Evolutionary conservation across 306 rosid genomes (phyloP), one percentile per base, ranked within the genome.

Genomic region (Crotalaria pallida): DNA sequence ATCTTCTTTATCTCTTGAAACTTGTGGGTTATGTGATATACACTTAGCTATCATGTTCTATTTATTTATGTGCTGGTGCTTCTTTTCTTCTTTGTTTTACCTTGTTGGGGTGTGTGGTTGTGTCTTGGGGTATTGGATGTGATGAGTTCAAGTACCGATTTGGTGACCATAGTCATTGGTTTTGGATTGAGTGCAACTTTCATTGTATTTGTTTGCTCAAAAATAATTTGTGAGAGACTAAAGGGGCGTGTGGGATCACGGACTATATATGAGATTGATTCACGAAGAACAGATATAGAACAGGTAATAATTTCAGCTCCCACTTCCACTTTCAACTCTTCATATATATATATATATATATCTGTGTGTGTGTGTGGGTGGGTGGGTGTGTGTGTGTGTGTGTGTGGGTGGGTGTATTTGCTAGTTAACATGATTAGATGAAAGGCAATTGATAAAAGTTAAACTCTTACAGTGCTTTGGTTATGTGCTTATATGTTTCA

Each of bases 161-260:
- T 88, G 85, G 66, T 85, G 56, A 94, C 91, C 22, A 87, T 97
- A 72, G 60, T 85, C 18, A 80, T 94, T 76, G 98, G 98, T 47
- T 94, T 94, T 81, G 98, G 95, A 44, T 75, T 94, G 86, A 94
- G 98, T 80, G 95, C 97, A 36, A 87, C 97, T 52, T 94, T 94
- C 82, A 94, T 94, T 58, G 89, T 94, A 18, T 94, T 94, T 78
- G 94, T 94, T 3, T 94, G 98, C 74, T 72, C 98, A n/a, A 90
- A 96, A 88, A 81, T 94, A 72, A 84, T 94, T 55, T 94, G 97
- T 81, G 97, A 92, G 36, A 89, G 98, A 79, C 67, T 90, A 19
- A 69, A 92, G 63, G 69, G 84, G 24, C 34, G 51, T 65, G 22
- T 71, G 6, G 79, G 85, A 49, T 72, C 92, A 40, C 44, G 84